Base-by-base conservation (phyloP, 169 alveolate genomes). In the Cyclospora cayetanensis region DNA sequence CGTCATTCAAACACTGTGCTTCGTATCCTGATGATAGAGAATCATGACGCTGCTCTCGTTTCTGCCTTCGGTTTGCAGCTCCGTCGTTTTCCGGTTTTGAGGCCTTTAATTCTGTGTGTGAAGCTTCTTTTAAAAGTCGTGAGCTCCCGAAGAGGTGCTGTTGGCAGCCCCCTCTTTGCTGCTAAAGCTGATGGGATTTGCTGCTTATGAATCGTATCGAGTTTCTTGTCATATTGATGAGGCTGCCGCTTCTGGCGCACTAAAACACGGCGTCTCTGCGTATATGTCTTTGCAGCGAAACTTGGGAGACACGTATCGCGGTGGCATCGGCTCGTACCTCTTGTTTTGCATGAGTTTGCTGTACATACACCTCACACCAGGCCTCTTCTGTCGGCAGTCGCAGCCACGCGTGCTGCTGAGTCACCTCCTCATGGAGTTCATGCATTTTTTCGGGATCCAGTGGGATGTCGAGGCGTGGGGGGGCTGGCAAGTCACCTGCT, bases 321-420 rank as follows among this genome's bases (percentile, higher is more conserved):
- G 95, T 27, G 95, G 95, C 15, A 68, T 91, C 37, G 95, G 95
- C 34, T 90, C 94, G 4, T 93, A 93, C 74, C 50, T 93, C 72
- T 92, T 91, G 82, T 93, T 93, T 50, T 43, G 93, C 27, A 72
- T 93, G 60, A 90, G 41, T 5, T 31, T 79, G 22, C 88, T 79
- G 70, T 79, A 39, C 72, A 11, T 79, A 31, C 34, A 79, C 29
- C 5, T 60, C 25, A 27, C 66, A 70, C 72, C 66, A 1, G n/a
- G 66, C 25, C 25, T 60, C 27, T 60, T 39, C 18, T 66, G 18
- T 22, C 52, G 25, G n/a, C 18, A 37, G 27, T 35, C 43, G 27
- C 88, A 79, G 88, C 66, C 50, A 2, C 35, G 34, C 27, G n/a
- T 79, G 41, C 88, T 79, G 5, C 72, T 79, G 43, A 39, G 66